Evolutionary conservation across 352 stramenopile species (phyloP).

Genomic region (Globisporangium paroecandrum): DNA sequence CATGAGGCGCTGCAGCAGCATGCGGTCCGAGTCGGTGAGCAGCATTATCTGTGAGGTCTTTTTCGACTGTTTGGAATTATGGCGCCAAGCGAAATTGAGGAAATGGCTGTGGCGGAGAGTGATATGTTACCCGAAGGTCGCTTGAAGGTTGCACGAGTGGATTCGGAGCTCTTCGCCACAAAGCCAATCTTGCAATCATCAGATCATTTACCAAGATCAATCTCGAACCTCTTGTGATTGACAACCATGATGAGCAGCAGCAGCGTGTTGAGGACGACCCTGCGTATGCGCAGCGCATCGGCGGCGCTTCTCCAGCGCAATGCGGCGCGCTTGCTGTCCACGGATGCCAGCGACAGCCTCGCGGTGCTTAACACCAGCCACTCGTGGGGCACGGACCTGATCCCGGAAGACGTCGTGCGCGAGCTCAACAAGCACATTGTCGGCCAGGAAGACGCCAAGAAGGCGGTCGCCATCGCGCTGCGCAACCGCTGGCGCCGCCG

Average conservation of each 20-base stretch:
- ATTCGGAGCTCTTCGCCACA: conserved; percentile 1
- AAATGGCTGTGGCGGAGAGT: neutral
- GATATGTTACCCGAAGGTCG: neutral
- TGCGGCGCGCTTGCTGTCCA: neutral
- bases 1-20: conserved; percentile 78
- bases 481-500: conserved; percentile 97
- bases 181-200: neutral
- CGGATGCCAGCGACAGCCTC: conserved; percentile 7
- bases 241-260: conserved; percentile 4
- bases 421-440: conserved; percentile 97
- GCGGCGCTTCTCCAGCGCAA: neutral
- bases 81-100: conserved; percentile 1
- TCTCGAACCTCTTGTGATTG: conserved; percentile 1
- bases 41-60: conserved; percentile 23
- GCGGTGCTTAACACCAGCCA: conserved; percentile 9
- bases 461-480: conserved; percentile 97
- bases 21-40: conserved; percentile 62
- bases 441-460: conserved; percentile 95
- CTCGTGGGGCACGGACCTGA: conserved; percentile 46
- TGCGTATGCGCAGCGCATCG: neutral
- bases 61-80: neutral
- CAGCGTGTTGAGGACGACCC: neutral
- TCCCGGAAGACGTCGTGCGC: conserved; percentile 90
- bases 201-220: neutral
- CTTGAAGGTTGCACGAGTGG: neutral